A percentile compares a stretch with the other conserved stretches of the same genome.
Conservation (phyloP, 228 moss, liverwort and hornwort species). For the Sphagnum fallax region DNA sequence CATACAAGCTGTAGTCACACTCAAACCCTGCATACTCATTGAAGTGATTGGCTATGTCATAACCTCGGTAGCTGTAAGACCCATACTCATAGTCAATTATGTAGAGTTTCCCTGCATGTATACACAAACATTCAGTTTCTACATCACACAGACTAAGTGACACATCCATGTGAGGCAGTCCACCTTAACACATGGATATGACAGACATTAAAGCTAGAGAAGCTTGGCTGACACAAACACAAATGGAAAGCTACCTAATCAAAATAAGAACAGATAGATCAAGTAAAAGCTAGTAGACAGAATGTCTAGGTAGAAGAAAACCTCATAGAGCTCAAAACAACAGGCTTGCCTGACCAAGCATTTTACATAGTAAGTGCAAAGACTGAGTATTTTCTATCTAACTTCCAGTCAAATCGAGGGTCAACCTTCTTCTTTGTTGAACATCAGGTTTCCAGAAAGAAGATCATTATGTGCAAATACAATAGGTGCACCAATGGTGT, state of each 20-base stretch:
- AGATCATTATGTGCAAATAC: slow-evolving; percentile 93
- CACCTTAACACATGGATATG: too few relatives aligned
- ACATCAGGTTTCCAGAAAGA: slow-evolving; percentile 96
- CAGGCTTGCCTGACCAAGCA: too few relatives aligned
- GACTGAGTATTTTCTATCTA: too few relatives aligned
- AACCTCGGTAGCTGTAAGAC: slow-evolving; percentile 71
- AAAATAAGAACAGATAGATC: too few relatives aligned
- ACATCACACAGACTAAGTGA: too few relatives aligned
- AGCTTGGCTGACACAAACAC: too few relatives aligned
- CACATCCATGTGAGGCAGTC: not conserved
- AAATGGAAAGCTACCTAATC: too few relatives aligned
- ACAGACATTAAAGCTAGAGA: too few relatives aligned
- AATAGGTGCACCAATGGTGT: slow-evolving; percentile 47
- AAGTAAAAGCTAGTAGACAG: too few relatives aligned
- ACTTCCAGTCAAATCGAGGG: not conserved
- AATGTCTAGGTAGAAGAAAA: too few relatives aligned
- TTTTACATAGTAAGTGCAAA: too few relatives aligned
- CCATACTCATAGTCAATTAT: slow-evolving; percentile 93
- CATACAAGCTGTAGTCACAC: slow-evolving; percentile 90
- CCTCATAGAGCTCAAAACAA: too few relatives aligned
- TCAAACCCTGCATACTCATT: slow-evolving; percentile 97
- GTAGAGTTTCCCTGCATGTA: slow-evolving; percentile 44
- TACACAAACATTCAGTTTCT: not conserved
- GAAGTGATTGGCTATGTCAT: slow-evolving; percentile 85
- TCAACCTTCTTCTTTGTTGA: slow-evolving; percentile 64